These are phyloP conservation scores for Kwoniella dendrophila DNA, from an alignment of 768 basidiomycete genomes.

Conservation along the genomic window DNA sequence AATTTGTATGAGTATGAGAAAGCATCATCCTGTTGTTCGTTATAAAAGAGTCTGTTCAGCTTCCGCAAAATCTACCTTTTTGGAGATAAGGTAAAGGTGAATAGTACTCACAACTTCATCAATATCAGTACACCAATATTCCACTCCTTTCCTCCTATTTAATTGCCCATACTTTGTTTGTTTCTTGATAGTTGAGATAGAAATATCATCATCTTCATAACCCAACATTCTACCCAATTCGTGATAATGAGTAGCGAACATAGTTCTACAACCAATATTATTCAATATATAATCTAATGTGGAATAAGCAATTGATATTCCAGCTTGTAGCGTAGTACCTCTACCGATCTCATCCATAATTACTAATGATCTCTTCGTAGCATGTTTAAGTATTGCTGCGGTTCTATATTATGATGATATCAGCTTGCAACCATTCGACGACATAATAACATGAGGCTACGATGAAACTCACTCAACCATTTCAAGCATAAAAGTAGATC, in stretches of 20 bases:
- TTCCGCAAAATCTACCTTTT: neutral
- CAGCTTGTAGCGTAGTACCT: slow-evolving; percentile 89
- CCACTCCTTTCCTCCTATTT: slow-evolving; percentile 59
- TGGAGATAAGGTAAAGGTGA: neutral
- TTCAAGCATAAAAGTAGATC: slow-evolving; percentile 85
- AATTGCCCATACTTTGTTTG: neutral
- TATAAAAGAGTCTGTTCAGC: neutral
- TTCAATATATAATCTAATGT: slow-evolving; percentile 78
- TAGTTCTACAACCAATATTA: slow-evolving; percentile 73
- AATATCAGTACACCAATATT: slow-evolving; percentile 87
- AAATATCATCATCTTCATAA: slow-evolving; percentile 31
- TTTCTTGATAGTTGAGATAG: neutral
- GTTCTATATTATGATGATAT: slow-evolving; percentile 77
- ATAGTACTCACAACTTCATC: slow-evolving; percentile 69
- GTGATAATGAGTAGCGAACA: slow-evolving; percentile 99
- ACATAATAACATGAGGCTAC: too few relatives aligned
- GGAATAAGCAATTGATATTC: slow-evolving; percentile 89
- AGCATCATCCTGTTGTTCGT: slow-evolving; percentile 64
- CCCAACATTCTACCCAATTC: slow-evolving; percentile 81
- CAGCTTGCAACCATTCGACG: too few relatives aligned
- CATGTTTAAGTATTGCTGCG: slow-evolving; percentile 80
- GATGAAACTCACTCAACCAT: slow-evolving; percentile 54
- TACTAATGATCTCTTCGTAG: slow-evolving; percentile 84
- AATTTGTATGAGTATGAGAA: slow-evolving; percentile 85
- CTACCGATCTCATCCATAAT: slow-evolving; percentile 99